Evolutionary conservation across 225 moss, liverwort and hornwort species (phyloP), one percentile per base, ranked within the genome.

Genomic region (Pseudisothecium myosuroides): DNA sequence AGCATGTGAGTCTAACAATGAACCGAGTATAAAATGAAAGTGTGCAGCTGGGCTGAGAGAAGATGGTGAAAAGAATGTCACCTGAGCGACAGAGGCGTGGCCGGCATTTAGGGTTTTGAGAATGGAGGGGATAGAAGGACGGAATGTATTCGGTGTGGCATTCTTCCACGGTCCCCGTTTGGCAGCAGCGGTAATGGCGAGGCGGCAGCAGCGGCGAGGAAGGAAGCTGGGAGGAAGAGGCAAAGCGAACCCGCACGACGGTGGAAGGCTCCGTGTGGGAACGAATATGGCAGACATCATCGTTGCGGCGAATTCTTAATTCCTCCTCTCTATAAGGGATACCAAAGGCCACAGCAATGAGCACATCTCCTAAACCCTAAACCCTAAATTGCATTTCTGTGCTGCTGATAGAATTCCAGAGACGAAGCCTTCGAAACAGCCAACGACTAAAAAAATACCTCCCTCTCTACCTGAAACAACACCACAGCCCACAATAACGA

Each of bases 71-170:
- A 79, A 41, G 72, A 76, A 50, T 45, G 39, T 83, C 66, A 91
- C 93, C 91, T 91, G 68, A 28, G 84, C 69, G 71, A 91, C 91
- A 41, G 93, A 86, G 56, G 75, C 90, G 11, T 91, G 90, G 88
- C 89, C 84, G 61, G 88, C 47, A 81, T 56, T 91, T 15, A 93
- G 83, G 69, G 86, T 88, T 76, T 83, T 88, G 63, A 93, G 61
- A 26, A 93, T 93, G 62, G 88, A 90, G 62, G 90, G 81, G 83
- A 93, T 61, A 64, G 88, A 90, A 80, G 91, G 90, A 76, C 90
- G 91, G 69, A 86, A 29, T 26, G 24, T 32, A 47, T 76, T 76
- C 24, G 65, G 60, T n/a, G n/a, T 17, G n/a, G 83, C 79, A 54
- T 73, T 52, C 54, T 83, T 80, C 27, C 23, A 80, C 12, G 84